Base-by-base conservation (phyloP, 306 rosid species). In the Quercus aquifolioides region DNA sequence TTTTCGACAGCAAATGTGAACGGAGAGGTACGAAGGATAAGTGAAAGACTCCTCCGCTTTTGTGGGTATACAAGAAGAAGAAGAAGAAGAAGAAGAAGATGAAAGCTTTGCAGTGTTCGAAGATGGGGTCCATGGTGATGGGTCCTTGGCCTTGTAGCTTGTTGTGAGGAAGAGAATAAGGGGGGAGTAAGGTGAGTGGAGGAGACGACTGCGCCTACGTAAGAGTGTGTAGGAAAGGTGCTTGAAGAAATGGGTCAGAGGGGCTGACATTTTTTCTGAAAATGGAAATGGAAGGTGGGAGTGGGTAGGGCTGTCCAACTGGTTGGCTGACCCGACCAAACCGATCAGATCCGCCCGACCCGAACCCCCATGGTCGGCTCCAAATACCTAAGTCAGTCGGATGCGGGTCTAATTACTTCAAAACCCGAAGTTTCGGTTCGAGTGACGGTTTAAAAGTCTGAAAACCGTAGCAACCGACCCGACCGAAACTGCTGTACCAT, bases 1-100 rank as follows among this genome's bases (percentile, higher is more conserved):
- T 85, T 85, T 91, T 26, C 84, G 89, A 64, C 97, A 94, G 57
- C 85, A 87, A 83, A 94, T 85, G 30, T 87, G 83, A 65, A 92
- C 97, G 5, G 90, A 85, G 31, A 80, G 86, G 58, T 90, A 91
- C 69, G 90, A 74, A 2, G 80, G 78, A 2, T 79, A 77, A 73
- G 85, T 33, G 62, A 55, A 21, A 33, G 92, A 70, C 46, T 88
- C 80, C 52, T 88, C 80, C 70, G 75, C 52, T 17, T 55, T 76
- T 5, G 82, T 21, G 65, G 84, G 55, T 57, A 81, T 1, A 54
- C 33, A 28, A 25, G 86, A 73, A 73, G 92, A 78, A 68, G 75
- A 56, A 76, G 92, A 78, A 68, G 75, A 56, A 76, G 88, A 43
- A 18, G 92, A 55, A 35, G 41, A 35, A 35, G 92, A 55, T 25